These are phyloP conservation scores for Annulohypoxylon maeteangense DNA, from an alignment of 495 filamentous ascomycete species.

Conservation along the genomic window DNA sequence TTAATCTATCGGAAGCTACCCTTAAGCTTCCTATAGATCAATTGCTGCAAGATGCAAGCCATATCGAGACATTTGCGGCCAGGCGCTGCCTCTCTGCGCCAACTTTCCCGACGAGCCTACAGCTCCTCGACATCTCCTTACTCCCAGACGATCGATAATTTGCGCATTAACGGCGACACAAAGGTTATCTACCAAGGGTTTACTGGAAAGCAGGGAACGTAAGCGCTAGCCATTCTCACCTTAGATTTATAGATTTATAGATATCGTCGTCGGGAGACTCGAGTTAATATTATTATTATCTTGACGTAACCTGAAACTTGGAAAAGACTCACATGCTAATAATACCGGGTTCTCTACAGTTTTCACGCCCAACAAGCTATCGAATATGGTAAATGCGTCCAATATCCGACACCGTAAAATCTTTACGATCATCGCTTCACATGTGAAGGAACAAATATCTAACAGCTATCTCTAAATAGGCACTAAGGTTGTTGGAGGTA, in stretches of 20 bases:
- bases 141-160: conserved; percentile 83
- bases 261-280: background rate
- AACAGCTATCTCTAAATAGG: conserved; percentile 66
- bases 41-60: conserved; percentile 58
- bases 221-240: conserved; percentile 58
- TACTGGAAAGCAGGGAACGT: conserved; percentile 99
- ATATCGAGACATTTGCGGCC: conserved; percentile 60
- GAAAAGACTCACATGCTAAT: conserved; percentile 11
- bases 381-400: conserved; percentile 80
- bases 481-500: conserved; percentile 97
- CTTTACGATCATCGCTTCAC: background rate
- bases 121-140: conserved; percentile 76
- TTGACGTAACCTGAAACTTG: conserved; percentile 1
- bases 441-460: conserved; percentile 21
- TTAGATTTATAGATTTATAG: background rate
- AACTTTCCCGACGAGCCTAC: conserved; percentile 70
- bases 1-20: conserved; percentile 25
- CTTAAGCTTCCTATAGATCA: conserved; percentile 39
- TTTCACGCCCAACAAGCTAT: conserved; percentile 99
- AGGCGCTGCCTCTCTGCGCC: conserved; percentile 56
- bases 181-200: conserved; percentile 98
- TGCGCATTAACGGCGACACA: conserved; percentile 91
- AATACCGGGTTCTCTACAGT: conserved; percentile 55
- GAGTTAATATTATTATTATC: conserved; percentile 1
- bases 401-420: background rate